Evolutionary conservation across 2,329 filamentous ascomycete genomes (phyloP).

Genomic region (Atkinsonella hypoxylon): DNA sequence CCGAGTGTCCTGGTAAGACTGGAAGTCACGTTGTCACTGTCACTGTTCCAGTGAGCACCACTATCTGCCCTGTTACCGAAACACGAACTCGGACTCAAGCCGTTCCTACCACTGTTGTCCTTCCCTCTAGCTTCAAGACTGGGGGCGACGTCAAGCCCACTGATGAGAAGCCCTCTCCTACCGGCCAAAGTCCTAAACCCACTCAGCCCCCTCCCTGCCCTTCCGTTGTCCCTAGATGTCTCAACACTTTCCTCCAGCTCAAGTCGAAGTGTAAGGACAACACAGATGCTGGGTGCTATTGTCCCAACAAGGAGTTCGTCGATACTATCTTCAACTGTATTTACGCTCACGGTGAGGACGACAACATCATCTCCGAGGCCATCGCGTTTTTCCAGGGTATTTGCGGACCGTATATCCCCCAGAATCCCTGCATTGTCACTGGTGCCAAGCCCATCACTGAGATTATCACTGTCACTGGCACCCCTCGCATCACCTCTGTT

Average conservation of each 20-base stretch:
- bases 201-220: slow-evolving; percentile 38
- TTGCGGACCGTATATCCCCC: slow-evolving; percentile 60
- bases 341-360: slow-evolving; percentile 57
- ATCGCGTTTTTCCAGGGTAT: slow-evolving; percentile 83
- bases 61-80: slow-evolving; percentile 49
- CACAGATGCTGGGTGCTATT: slow-evolving; percentile 77
- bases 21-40: slow-evolving; percentile 38
- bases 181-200: slow-evolving; percentile 8
- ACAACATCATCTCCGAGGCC: slow-evolving; percentile 55
- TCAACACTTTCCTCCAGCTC: slow-evolving; percentile 78
- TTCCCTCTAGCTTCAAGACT: slow-evolving; percentile 7
- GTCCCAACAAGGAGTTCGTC: slow-evolving; percentile 65
- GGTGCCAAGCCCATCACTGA: slow-evolving; percentile 53
- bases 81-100: slow-evolving; percentile 29
- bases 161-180: slow-evolving; percentile 12
- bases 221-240: slow-evolving; percentile 67
- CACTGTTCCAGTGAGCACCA: slow-evolving; percentile 45
- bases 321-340: slow-evolving; percentile 72
- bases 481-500: slow-evolving; percentile 38
- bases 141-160: slow-evolving; percentile 6
- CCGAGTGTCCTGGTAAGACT: slow-evolving; percentile 39
- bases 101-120: slow-evolving; percentile 8
- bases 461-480: slow-evolving; percentile 42
- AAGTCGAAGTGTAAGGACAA: slow-evolving; percentile 66
- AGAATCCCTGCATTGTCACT: slow-evolving; percentile 80